These are phyloP conservation scores for Tetrahymena thermophila DNA, from an alignment of 73 alveolate species.

Conservation along the genomic window DNA sequence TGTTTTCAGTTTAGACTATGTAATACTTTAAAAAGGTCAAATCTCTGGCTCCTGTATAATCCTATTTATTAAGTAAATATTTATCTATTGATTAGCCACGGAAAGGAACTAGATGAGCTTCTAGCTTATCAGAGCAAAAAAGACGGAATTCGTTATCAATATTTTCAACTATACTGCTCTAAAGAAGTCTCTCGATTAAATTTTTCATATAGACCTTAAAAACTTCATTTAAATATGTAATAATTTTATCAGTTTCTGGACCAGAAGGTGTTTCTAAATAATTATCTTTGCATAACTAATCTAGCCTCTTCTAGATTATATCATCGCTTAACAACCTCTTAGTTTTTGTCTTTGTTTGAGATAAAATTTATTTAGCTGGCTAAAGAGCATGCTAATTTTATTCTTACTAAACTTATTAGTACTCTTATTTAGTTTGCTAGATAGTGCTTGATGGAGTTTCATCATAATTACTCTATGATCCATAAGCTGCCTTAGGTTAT, in stretches of 20 bases:
- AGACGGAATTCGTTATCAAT: not conserved
- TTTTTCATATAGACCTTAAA: not conserved
- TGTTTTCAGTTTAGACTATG: not conserved
- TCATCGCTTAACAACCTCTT: not conserved
- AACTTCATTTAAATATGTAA: not conserved
- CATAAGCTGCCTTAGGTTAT: not conserved
- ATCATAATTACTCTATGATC: not conserved
- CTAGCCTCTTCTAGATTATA: not conserved
- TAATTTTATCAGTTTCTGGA: not conserved
- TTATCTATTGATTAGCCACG: not conserved
- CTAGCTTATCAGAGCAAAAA: not conserved
- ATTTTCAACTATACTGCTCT: not conserved
- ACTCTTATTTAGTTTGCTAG: not conserved
- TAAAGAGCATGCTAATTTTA: not conserved
- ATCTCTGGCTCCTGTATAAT: not conserved
- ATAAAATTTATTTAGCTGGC: not conserved
- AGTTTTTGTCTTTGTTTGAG: not conserved
- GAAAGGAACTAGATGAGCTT: not conserved
- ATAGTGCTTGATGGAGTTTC: not conserved
- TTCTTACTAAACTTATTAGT: not conserved
- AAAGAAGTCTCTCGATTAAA: not conserved
- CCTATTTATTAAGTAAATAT: not conserved
- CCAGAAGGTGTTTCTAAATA: not conserved
- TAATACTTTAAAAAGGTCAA: not conserved
- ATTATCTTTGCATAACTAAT: not conserved